These are phyloP conservation scores for Rhododendron ovatum DNA, from an alignment of 148 eudicot genomes.

Conservation along the genomic window DNA sequence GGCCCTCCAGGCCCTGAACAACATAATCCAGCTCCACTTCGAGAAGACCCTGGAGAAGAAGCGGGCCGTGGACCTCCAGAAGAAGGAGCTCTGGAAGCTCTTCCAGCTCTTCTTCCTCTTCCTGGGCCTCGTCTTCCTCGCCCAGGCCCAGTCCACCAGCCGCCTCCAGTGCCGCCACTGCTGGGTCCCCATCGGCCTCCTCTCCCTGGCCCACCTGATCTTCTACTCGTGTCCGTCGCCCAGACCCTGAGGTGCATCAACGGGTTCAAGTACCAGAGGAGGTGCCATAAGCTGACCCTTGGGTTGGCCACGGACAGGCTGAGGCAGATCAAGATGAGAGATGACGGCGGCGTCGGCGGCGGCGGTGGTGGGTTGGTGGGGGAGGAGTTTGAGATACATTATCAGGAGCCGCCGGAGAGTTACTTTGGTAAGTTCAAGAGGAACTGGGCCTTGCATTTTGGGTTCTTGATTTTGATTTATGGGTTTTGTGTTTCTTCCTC, in stretches of 20 bases:
- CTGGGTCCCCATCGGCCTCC: slow-evolving; percentile 74
- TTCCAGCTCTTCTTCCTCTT: slow-evolving; percentile 87
- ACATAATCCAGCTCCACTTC: slow-evolving; percentile 95
- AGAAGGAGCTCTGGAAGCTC: slow-evolving; percentile 78
- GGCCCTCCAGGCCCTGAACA: slow-evolving; percentile 79
- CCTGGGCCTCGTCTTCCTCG: slow-evolving; percentile 47
- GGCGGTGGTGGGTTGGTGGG: slow-evolving; percentile 14
- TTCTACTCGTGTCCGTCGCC: slow-evolving; percentile 89
- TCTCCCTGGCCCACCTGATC: slow-evolving; percentile 69
- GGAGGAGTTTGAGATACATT: slow-evolving; percentile 76
- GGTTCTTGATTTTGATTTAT: slow-evolving; percentile 83
- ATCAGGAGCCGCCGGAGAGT: slow-evolving; percentile 93
- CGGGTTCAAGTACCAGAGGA: slow-evolving; percentile 70
- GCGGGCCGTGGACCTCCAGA: slow-evolving; percentile 77
- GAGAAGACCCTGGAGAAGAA: slow-evolving; percentile 97
- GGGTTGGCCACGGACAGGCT: slow-evolving; percentile 87
- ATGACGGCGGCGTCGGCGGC: slow-evolving; percentile 2
- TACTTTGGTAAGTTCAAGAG: slow-evolving; percentile 98
- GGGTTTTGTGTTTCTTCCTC: slow-evolving; percentile 81
- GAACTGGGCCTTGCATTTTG: slow-evolving; percentile 95
- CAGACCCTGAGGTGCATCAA: slow-evolving; percentile 88
- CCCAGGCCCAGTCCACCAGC: slow-evolving; percentile 36
- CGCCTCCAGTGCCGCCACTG: slow-evolving; percentile 87
- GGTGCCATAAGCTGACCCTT: slow-evolving; percentile 81
- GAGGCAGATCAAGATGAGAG: slow-evolving; percentile 41